Evolutionary conservation across 2,329 filamentous ascomycete genomes (phyloP).

Genomic region (Anthostomella pinea): DNA sequence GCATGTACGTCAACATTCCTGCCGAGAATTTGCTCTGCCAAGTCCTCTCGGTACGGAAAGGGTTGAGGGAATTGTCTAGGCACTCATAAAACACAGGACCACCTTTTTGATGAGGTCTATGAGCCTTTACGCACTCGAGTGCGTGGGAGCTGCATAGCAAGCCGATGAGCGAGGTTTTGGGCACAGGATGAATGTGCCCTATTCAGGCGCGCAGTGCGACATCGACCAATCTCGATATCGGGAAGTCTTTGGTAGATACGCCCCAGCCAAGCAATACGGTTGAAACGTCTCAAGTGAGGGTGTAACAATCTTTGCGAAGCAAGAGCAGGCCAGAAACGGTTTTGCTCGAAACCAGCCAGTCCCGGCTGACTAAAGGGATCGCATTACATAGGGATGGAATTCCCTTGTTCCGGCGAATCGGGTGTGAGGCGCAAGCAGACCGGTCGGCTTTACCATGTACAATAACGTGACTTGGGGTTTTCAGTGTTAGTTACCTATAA

Average conservation of each 20-base stretch:
- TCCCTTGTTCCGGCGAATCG: neutral
- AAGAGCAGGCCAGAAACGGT: conserved; percentile 17
- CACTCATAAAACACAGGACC: too few relatives aligned
- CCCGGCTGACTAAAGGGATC: too few relatives aligned
- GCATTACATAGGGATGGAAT: neutral
- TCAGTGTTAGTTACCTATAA: neutral
- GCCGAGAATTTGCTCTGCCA: neutral
- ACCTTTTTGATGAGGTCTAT: too few relatives aligned
- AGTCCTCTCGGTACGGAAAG: neutral
- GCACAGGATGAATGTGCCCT: neutral
- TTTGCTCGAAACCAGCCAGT: conserved; percentile 6
- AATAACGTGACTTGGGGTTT: conserved; percentile 2
- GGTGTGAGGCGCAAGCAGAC: neutral
- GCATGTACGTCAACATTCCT: conserved; percentile 5
- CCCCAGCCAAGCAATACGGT: conserved; percentile 10
- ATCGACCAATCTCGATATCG: conserved; percentile 1
- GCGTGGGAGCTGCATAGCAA: too few relatives aligned
- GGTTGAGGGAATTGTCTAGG: too few relatives aligned
- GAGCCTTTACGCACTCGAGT: too few relatives aligned
- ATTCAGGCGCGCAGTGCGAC: neutral
- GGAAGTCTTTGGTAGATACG: neutral
- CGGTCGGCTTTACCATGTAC: conserved; percentile 1
- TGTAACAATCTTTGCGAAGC: conserved; percentile 18
- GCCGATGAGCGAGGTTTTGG: too few relatives aligned
- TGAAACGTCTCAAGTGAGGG: conserved; percentile 11